Percentiles rank a stretch among this genome's conserved stretches.
Evolutionary conservation across 2,329 filamentous ascomycete species (phyloP).

Genomic region (Colletotrichum sp.): DNA sequence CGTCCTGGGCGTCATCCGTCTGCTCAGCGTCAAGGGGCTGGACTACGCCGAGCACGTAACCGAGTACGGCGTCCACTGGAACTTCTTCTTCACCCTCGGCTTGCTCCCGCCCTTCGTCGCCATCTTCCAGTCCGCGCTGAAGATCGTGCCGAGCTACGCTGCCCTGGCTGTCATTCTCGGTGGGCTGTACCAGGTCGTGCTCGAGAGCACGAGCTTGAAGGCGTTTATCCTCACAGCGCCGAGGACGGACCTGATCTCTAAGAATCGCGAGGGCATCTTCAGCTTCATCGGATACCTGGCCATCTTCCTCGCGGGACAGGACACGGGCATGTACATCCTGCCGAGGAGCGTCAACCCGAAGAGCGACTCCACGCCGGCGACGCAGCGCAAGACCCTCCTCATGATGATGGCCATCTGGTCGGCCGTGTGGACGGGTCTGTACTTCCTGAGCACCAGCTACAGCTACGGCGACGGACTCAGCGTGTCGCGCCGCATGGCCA

Average conservation of each 20-base stretch:
- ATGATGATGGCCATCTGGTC: conserved; percentile 70
- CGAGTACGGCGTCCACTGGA: conserved; percentile 99
- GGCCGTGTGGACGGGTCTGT: conserved; percentile 72
- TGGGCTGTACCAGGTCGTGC: conserved; percentile 73
- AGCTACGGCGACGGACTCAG: conserved; percentile 73
- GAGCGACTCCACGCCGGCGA: conserved; percentile 44
- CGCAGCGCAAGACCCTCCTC: conserved; percentile 64
- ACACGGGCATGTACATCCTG: conserved; percentile 80
- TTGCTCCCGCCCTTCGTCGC: conserved; percentile 90
- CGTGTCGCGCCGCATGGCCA: conserved; percentile 89
- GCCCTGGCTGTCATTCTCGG: conserved; percentile 73
- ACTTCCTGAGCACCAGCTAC: conserved; percentile 71
- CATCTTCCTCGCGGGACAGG: conserved; percentile 91
- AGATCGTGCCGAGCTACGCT: conserved; percentile 77
- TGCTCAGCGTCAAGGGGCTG: conserved; percentile 89
- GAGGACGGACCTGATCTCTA: conserved; percentile 78
- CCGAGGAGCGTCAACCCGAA: conserved; percentile 59
- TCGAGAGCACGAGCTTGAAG: conserved; percentile 81
- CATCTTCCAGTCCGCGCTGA: conserved; percentile 75
- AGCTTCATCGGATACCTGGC: conserved; percentile 93
- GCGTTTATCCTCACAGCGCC: conserved; percentile 83
- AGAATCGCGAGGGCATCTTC: conserved; percentile 95
- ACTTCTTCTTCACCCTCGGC: conserved; percentile 97
- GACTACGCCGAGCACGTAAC: conserved; percentile 98
- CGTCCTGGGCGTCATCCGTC: conserved; percentile 77